These are phyloP conservation scores for Truncatella angustata DNA, from an alignment of 2,329 filamentous ascomycete genomes.

Conservation along the genomic window DNA sequence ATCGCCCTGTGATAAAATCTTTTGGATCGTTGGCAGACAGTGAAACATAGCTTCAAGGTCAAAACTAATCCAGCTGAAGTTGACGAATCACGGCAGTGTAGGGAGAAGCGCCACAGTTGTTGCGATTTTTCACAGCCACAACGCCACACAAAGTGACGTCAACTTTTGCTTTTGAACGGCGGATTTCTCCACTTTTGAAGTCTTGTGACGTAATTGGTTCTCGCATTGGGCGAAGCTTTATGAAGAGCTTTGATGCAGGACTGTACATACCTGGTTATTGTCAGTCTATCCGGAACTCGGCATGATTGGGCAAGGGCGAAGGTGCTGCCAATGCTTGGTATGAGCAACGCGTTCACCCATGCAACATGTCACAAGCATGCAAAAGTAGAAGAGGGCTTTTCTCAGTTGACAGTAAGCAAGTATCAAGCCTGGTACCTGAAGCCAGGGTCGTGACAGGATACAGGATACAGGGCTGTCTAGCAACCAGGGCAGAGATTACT, in stretches of 20 bases:
- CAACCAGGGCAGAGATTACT: too few species aligned
- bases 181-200: neutral
- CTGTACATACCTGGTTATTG: neutral
- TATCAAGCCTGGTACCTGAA: too few species aligned
- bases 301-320: neutral
- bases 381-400: too few species aligned
- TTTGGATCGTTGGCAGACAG: neutral
- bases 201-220: constrained; percentile 6
- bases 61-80: neutral
- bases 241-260: neutral
- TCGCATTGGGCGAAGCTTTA: neutral
- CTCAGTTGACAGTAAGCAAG: too few species aligned
- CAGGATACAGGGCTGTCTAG: neutral
- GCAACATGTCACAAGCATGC: too few species aligned
- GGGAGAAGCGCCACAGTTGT: neutral
- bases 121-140: neutral
- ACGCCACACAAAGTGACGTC: constrained; percentile 6
- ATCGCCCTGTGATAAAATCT: too few species aligned
- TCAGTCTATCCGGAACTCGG: constrained; percentile 1
- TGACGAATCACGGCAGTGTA: neutral
- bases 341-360: neutral
- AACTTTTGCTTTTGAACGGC: neutral
- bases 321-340: constrained; percentile 1
- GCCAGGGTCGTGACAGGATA: too few species aligned
- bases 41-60: too few species aligned